Conservation (phyloP, 345 rosid genomes). For the Dipteronia dyeriana region DNA sequence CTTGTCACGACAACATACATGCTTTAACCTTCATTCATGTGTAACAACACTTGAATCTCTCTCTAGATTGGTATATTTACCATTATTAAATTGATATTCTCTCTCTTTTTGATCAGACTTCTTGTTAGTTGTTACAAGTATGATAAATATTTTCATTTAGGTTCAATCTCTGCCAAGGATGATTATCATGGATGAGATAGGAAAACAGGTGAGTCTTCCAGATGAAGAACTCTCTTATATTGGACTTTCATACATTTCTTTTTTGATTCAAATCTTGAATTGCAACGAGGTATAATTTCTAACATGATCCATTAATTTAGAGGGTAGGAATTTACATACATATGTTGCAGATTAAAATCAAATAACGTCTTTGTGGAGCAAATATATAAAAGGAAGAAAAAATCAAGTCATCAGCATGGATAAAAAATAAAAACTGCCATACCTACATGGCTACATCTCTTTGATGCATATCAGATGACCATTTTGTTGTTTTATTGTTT, state of each 20-base stretch:
- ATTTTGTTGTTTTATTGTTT: constrained; percentile 3
- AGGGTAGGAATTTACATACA: background rate
- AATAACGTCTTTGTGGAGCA: background rate
- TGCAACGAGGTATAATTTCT: background rate
- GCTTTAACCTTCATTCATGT: constrained; percentile 87
- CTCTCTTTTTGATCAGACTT: constrained; percentile 16
- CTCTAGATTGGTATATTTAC: constrained; percentile 71
- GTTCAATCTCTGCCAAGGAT: constrained; percentile 96
- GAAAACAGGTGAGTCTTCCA: constrained; percentile 74
- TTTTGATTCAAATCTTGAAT: background rate
- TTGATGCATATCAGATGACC: constrained; percentile 8
- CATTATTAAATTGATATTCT: constrained; percentile 11
- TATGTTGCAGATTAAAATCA: background rate
- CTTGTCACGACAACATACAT: constrained; percentile 76
- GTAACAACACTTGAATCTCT: constrained; percentile 90
- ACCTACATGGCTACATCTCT: background rate
- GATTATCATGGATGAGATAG: constrained; percentile 93
- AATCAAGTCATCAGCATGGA: background rate
- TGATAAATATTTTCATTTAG: constrained; percentile 47
- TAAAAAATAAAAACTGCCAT: background rate
- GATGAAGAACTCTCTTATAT: constrained; percentile 9
- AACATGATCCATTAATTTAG: background rate
- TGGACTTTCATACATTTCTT: constrained; percentile 5
- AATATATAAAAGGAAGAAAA: background rate
- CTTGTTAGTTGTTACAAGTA: constrained; percentile 1